These are phyloP conservation scores for Aristolochia fimbriata DNA, from an alignment of 164 flowering plant species.

Conservation along the genomic window DNA sequence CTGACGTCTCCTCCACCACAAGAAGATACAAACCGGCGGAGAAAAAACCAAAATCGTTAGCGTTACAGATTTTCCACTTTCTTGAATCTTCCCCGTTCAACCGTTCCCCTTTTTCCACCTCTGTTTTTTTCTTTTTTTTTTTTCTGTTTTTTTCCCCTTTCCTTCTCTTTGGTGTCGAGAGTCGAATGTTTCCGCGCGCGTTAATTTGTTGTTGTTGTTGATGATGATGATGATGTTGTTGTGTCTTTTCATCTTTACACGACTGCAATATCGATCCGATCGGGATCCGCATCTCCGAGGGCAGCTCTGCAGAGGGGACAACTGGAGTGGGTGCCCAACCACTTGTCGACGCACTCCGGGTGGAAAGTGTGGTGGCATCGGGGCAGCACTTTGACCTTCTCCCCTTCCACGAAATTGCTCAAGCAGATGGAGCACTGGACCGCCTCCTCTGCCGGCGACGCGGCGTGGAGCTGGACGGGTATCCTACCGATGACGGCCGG, in stretches of 20 bases:
- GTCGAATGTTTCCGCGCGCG: background rate
- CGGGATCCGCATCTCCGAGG: slow-evolving; percentile 8
- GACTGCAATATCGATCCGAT: background rate
- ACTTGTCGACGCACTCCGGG: slow-evolving; percentile 60
- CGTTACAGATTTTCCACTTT: too few relatives aligned
- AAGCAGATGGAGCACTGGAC: slow-evolving; percentile 59
- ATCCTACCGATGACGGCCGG: slow-evolving; percentile 20
- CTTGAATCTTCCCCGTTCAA: too few relatives aligned
- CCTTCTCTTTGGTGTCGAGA: too few relatives aligned
- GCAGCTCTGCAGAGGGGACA: slow-evolving; percentile 76
- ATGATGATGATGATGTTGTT: too few relatives aligned
- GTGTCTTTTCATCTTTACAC: background rate
- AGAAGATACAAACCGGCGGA: too few relatives aligned
- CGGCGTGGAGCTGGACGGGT: slow-evolving; percentile 32
- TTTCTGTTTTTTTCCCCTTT: too few relatives aligned
- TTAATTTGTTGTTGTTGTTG: too few relatives aligned
- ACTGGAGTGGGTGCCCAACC: slow-evolving; percentile 57
- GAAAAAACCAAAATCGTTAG: too few relatives aligned
- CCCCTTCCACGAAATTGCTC: slow-evolving; percentile 39
- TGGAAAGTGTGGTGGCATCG: slow-evolving; percentile 56
- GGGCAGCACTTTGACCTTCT: slow-evolving; percentile 63
- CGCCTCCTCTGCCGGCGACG: slow-evolving; percentile 5
- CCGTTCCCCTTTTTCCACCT: too few relatives aligned
- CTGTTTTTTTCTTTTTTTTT: too few relatives aligned
- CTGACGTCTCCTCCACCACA: too few relatives aligned